Evolutionary conservation across 108 stramenopile genomes (phyloP).

Genomic region (Nitzschia putrida): DNA sequence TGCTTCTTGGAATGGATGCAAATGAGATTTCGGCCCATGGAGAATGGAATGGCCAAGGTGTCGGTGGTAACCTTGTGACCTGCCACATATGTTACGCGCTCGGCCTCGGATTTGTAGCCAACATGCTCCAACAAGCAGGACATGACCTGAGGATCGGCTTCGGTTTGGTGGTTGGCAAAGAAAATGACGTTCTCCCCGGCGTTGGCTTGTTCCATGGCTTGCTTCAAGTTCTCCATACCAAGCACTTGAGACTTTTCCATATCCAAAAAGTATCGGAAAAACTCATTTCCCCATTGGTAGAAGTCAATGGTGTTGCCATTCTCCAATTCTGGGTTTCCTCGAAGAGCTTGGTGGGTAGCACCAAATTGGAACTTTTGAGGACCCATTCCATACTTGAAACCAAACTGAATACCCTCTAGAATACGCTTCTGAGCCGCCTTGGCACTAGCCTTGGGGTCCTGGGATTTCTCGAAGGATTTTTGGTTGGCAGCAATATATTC

Average conservation of each 20-base stretch:
- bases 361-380: slow-evolving; percentile 69
- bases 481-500: slow-evolving; percentile 74
- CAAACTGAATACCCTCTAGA: slow-evolving; percentile 59
- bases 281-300: slow-evolving; percentile 86
- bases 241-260: slow-evolving; percentile 61
- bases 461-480: slow-evolving; percentile 29
- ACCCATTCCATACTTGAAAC: slow-evolving; percentile 70
- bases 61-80: slow-evolving; percentile 97
- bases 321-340: slow-evolving; percentile 57
- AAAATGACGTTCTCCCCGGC: slow-evolving; percentile 93
- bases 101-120: slow-evolving; percentile 64
- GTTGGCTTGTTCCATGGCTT: slow-evolving; percentile 67
- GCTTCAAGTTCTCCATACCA: slow-evolving; percentile 74
- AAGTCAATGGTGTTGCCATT: slow-evolving; percentile 71
- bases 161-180: slow-evolving; percentile 94
- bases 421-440: slow-evolving; percentile 48
- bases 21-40: slow-evolving; percentile 92
- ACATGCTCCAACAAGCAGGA: slow-evolving; percentile 68
- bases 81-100: slow-evolving; percentile 81
- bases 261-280: slow-evolving; percentile 90
- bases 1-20: slow-evolving; percentile 97
- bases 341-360: slow-evolving; percentile 67
- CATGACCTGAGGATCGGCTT: slow-evolving; percentile 95
- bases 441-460: slow-evolving; percentile 35
- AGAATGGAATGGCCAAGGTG: slow-evolving; percentile 91